Percentiles rank a stretch among this genome's conserved stretches.
Conservation (phyloP, 106 monocot species). For the Dendrobium catenatum region DNA sequence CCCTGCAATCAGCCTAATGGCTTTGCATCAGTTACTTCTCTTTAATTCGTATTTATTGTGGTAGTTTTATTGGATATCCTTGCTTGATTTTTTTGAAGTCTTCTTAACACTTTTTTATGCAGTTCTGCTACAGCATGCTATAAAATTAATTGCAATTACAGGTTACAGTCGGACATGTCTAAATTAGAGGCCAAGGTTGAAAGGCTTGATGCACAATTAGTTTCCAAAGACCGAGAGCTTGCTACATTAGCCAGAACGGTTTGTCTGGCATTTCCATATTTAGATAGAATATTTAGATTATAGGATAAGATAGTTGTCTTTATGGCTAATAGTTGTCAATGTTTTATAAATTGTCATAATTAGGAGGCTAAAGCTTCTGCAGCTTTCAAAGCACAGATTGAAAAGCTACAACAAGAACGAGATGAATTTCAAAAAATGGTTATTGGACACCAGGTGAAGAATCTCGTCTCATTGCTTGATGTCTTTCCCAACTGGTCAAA, state of each 20-base stretch:
- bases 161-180: too few species aligned
- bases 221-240: slow-evolving; percentile 88
- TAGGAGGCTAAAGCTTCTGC: slow-evolving; percentile 89
- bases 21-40: background rate
- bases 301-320: background rate
- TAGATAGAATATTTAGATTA: background rate
- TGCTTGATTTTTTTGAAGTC: background rate
- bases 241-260: slow-evolving; percentile 89
- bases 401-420: slow-evolving; percentile 89
- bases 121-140: background rate
- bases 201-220: slow-evolving; percentile 87
- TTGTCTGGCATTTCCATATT: slow-evolving; percentile 3
- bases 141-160: background rate
- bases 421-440: slow-evolving; percentile 99
- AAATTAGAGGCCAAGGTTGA: slow-evolving; percentile 95
- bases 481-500: background rate
- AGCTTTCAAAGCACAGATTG: slow-evolving; percentile 84
- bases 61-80: background rate
- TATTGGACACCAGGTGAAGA: slow-evolving; percentile 88
- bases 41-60: background rate
- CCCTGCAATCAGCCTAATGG: too few species aligned
- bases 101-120: background rate
- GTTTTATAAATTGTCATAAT: slow-evolving; percentile 7
- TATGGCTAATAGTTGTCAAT: slow-evolving; percentile 5
- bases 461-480: background rate